A percentile compares a stretch with the other conserved stretches of the same genome.
phyloP scores from a whole-genome alignment of 106 monocot species.

The Xerophyta viscosa region DNA sequence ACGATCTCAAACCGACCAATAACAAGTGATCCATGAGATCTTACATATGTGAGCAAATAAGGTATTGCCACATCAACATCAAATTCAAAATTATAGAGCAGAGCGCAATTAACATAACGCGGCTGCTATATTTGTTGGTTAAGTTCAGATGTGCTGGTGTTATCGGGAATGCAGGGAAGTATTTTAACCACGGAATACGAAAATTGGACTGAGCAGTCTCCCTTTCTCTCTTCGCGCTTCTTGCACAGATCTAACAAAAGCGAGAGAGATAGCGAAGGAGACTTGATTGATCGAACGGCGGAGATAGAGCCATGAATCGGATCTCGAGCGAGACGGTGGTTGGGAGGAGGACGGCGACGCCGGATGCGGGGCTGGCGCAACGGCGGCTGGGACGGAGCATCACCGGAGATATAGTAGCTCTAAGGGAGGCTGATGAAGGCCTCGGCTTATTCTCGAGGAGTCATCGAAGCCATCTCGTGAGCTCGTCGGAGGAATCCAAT shows the following conservation, averaged over 20 bases:
- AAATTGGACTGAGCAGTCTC: too few species aligned
- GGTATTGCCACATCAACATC: too few species aligned
- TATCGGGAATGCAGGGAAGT: too few species aligned
- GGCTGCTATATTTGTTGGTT: too few species aligned
- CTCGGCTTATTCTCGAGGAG: constrained; percentile 18
- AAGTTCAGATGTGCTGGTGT: too few species aligned
- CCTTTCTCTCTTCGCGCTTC: background rate
- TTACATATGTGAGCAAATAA: too few species aligned
- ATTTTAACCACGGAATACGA: too few species aligned
- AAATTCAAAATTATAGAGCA: too few species aligned
- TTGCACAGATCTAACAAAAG: background rate
- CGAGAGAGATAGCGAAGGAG: constrained; percentile 1
- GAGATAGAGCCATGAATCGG: constrained; percentile 6
- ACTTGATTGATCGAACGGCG: background rate
- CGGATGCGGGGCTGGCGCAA: background rate
- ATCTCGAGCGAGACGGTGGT: background rate
- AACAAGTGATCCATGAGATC: too few species aligned
- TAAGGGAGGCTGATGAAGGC: background rate
- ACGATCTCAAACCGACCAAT: too few species aligned
- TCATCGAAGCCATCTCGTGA: background rate
- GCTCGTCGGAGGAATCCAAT: constrained; percentile 1
- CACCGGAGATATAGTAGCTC: background rate
- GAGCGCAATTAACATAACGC: too few species aligned
- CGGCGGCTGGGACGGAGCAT: background rate
- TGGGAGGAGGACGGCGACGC: background rate